Evolutionary conservation across 2,329 filamentous ascomycete species (phyloP).

Genomic region (Pseudogymnoascus sp.): DNA sequence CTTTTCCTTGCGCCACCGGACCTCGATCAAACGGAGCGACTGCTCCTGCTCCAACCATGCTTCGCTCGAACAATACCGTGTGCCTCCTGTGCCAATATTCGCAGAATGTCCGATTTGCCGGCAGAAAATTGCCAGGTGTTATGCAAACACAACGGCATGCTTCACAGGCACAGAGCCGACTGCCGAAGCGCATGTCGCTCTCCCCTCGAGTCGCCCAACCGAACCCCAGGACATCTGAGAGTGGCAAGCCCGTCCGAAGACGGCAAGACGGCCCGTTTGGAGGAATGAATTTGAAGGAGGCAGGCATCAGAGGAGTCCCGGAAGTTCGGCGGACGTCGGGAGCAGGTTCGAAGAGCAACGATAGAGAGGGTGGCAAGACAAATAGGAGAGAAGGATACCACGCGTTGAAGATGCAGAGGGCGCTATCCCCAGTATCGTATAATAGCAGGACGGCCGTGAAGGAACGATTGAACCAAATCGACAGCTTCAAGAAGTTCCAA

Average conservation of each 20-base stretch:
- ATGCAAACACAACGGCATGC: conserved; percentile 14
- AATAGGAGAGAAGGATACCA: conserved; percentile 44
- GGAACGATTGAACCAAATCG: conserved; percentile 53
- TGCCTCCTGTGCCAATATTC: conserved; percentile 8
- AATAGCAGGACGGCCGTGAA: conserved; percentile 47
- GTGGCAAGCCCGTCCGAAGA: conserved; percentile 30
- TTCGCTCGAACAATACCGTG: conserved; percentile 8
- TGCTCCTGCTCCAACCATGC: conserved; percentile 4
- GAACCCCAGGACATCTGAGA: conserved; percentile 13
- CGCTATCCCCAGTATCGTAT: conserved; percentile 70
- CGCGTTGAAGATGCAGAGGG: conserved; percentile 88
- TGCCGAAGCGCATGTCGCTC: conserved; percentile 42
- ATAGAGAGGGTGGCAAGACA: conserved; percentile 21
- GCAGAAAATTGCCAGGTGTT: not conserved
- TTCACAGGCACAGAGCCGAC: conserved; percentile 31
- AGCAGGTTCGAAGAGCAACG: conserved; percentile 8
- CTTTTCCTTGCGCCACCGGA: not conserved
- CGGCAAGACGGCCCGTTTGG: conserved; percentile 45
- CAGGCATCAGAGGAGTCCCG: conserved; percentile 35
- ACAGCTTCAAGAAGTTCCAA: conserved; percentile 73
- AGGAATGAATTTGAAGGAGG: conserved; percentile 47
- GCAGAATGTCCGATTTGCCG: not conserved
- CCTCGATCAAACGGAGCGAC: conserved; percentile 2
- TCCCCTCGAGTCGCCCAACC: conserved; percentile 35
- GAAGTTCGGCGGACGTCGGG: conserved; percentile 24